These are phyloP conservation scores for Rhizophora apiculata DNA, from an alignment of 345 rosid species.

Conservation along the genomic window DNA sequence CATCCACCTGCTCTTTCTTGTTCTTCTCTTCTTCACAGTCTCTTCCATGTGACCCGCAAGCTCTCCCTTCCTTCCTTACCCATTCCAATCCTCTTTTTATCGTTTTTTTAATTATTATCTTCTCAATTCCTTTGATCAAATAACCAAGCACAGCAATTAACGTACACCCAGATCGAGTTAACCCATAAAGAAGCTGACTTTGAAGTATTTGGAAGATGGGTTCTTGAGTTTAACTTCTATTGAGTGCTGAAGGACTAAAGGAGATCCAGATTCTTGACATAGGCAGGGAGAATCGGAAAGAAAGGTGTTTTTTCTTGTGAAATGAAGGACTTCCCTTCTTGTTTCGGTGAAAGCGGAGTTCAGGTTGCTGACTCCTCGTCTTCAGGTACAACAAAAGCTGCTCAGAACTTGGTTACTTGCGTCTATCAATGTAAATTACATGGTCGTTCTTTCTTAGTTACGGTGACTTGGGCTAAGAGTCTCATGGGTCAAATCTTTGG, in stretches of 20 bases:
- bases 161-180: slow-evolving; percentile 27
- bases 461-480: slow-evolving; percentile 79
- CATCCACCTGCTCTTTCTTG: slow-evolving; percentile 27
- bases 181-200: slow-evolving; percentile 20
- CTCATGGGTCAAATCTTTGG: slow-evolving; percentile 82
- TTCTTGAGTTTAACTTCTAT: slow-evolving; percentile 27
- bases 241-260: slow-evolving; percentile 26
- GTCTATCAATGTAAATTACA: slow-evolving; percentile 65
- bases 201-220: slow-evolving; percentile 35
- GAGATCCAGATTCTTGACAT: neutral
- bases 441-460: slow-evolving; percentile 59
- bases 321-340: slow-evolving; percentile 97
- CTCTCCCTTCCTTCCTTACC: neutral
- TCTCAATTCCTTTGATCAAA: neutral
- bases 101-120: neutral
- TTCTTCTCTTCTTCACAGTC: slow-evolving; percentile 3
- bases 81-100: neutral
- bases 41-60: slow-evolving; percentile 25
- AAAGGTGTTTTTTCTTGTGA: slow-evolving; percentile 1
- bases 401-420: slow-evolving; percentile 77
- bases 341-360: slow-evolving; percentile 94
- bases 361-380: slow-evolving; percentile 86
- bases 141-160: neutral
- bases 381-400: slow-evolving; percentile 48
- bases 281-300: slow-evolving; percentile 8